phyloP scores from a whole-genome alignment of 805 yeast genomes.

The Groenewaldozyma tartarivorans region DNA sequence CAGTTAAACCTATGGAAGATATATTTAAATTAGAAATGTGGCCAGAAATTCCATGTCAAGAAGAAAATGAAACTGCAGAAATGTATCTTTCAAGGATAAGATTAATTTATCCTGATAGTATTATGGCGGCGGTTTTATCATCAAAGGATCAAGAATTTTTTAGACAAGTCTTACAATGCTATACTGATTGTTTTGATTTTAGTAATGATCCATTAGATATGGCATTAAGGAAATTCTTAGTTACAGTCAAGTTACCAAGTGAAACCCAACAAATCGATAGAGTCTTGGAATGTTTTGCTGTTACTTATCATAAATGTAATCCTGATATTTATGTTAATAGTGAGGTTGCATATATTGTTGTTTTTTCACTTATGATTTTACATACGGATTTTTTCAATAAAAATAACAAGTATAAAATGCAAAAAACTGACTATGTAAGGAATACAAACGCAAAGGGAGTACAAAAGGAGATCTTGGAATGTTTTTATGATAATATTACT shows the following conservation, averaged over 20 bases:
- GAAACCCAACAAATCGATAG: conserved; percentile 75
- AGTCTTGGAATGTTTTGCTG: conserved; percentile 48
- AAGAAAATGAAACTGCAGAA: conserved; percentile 25
- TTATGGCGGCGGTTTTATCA: conserved; percentile 24
- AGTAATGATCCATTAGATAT: conserved; percentile 52
- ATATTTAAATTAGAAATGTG: no score
- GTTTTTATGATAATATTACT: conserved; percentile 60
- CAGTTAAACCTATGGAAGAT: not conserved
- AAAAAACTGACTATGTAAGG: conserved; percentile 49
- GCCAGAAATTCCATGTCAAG: no score
- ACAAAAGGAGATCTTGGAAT: conserved; percentile 32
- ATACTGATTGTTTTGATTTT: conserved; percentile 37
- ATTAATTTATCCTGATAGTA: conserved; percentile 9
- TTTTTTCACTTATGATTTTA: conserved; percentile 57
- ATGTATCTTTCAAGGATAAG: conserved; percentile 26
- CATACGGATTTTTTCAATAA: conserved; percentile 69
- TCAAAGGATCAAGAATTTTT: conserved; percentile 23
- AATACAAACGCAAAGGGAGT: conserved; percentile 31
- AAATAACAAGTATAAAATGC: conserved; percentile 59
- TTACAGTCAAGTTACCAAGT: conserved; percentile 51
- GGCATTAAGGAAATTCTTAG: conserved; percentile 49
- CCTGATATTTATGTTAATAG: conserved; percentile 28
- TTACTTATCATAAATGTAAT: conserved; percentile 39
- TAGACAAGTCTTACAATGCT: conserved; percentile 22
- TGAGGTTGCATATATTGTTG: conserved; percentile 53